These are phyloP conservation scores for Clavispora asparagi DNA, from an alignment of 805 yeast species.

Conservation along the genomic window DNA sequence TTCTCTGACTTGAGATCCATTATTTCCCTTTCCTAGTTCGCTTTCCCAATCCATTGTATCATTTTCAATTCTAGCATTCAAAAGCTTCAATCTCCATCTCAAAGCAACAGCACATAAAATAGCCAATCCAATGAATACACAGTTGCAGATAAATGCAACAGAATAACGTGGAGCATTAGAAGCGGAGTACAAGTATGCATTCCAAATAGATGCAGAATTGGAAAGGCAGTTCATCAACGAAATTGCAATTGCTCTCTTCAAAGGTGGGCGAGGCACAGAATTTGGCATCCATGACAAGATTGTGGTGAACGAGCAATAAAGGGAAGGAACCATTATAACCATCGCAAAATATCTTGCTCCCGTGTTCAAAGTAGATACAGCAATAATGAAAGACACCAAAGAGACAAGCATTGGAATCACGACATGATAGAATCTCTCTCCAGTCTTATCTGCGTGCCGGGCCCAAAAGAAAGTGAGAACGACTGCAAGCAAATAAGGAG, in stretches of 20 bases:
- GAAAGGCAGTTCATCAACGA: slow-evolving; percentile 54
- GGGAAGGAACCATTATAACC: slow-evolving; percentile 54
- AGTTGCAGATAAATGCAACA: slow-evolving; percentile 44
- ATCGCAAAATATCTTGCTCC: slow-evolving; percentile 58
- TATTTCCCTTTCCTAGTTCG: slow-evolving; percentile 44
- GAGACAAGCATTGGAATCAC: slow-evolving; percentile 38
- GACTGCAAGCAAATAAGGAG: slow-evolving; percentile 52
- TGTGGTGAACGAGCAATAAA: slow-evolving; percentile 50
- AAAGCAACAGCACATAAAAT: slow-evolving; percentile 34
- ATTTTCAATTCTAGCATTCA: slow-evolving; percentile 38
- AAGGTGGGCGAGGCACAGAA: slow-evolving; percentile 52
- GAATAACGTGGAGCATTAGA: slow-evolving; percentile 42
- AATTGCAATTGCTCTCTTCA: slow-evolving; percentile 54
- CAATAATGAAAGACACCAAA: slow-evolving; percentile 42
- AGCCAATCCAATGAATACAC: slow-evolving; percentile 41
- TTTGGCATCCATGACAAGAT: slow-evolving; percentile 54
- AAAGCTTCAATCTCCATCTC: slow-evolving; percentile 30
- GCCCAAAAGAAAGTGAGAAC: slow-evolving; percentile 49
- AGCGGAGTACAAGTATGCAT: slow-evolving; percentile 45
- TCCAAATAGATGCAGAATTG: slow-evolving; percentile 54
- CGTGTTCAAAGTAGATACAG: slow-evolving; percentile 46
- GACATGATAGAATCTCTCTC: slow-evolving; percentile 51
- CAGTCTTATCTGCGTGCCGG: slow-evolving; percentile 50
- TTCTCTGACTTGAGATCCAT: slow-evolving; percentile 37
- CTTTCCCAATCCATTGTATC: slow-evolving; percentile 48